Percentiles rank a stretch among this genome's conserved stretches.
These are phyloP conservation scores for Gossypium bickii DNA, from an alignment of 345 rosid genomes.

Conservation along the genomic window DNA sequence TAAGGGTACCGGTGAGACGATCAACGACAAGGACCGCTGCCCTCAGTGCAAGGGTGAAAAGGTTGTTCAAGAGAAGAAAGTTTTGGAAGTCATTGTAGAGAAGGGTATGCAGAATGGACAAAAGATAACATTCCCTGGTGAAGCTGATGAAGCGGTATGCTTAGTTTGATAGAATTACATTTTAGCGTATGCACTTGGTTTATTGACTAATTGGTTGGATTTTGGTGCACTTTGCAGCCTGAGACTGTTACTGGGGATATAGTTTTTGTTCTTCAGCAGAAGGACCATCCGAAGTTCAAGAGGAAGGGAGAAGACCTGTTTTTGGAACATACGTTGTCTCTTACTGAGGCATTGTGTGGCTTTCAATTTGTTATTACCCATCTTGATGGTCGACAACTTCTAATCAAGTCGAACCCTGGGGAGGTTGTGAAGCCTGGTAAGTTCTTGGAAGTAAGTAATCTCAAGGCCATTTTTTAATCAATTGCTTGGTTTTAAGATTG, in stretches of 20 bases:
- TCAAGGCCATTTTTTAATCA: not conserved
- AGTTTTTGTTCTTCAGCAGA: conserved; percentile 78
- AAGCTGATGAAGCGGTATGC: conserved; percentile 87
- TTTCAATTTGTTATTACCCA: conserved; percentile 75
- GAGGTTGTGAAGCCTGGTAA: conserved; percentile 87
- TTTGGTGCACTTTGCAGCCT: conserved; percentile 51
- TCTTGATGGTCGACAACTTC: conserved; percentile 82
- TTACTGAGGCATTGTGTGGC: conserved; percentile 89
- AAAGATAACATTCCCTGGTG: conserved; percentile 85
- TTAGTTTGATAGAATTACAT: not conserved
- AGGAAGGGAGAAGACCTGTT: conserved; percentile 81
- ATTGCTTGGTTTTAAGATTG: not conserved
- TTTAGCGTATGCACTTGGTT: not conserved
- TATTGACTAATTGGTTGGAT: not conserved
- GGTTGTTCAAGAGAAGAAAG: conserved; percentile 79
- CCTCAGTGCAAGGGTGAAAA: conserved; percentile 80
- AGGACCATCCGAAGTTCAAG: conserved; percentile 85
- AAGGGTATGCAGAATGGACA: conserved; percentile 93
- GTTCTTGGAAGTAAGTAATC: not conserved
- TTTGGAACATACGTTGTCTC: conserved; percentile 71
- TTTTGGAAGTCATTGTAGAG: conserved; percentile 74
- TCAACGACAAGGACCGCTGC: conserved; percentile 73
- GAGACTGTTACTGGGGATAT: conserved; percentile 82
- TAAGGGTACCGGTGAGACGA: conserved; percentile 83
- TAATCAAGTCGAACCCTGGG: conserved; percentile 76